phyloP scores from a whole-genome alignment of 495 filamentous ascomycete species.

The Chaetomium tenue region DNA sequence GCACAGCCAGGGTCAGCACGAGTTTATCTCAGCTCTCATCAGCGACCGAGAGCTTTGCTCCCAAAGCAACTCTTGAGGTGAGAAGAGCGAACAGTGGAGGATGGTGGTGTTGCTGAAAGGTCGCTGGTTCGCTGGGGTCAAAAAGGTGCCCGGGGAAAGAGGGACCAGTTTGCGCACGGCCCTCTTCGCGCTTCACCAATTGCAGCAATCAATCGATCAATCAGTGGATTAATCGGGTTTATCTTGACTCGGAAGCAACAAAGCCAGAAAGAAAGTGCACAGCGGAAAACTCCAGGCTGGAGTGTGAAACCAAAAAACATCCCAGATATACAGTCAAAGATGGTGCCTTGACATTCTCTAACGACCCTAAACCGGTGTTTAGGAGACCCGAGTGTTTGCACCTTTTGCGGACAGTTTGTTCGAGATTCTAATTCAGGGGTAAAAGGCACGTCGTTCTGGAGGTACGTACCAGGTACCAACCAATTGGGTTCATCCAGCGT shows the following conservation, averaged over 20 bases:
- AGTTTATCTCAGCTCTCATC: not conserved
- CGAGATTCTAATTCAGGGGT: too few species aligned
- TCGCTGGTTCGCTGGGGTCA: not conserved
- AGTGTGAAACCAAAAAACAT: too few species aligned
- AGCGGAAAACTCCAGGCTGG: too few species aligned
- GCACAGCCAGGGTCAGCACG: not conserved
- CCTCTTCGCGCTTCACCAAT: slow-evolving; percentile 2
- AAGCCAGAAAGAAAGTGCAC: too few species aligned
- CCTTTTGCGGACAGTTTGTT: too few species aligned
- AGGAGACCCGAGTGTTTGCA: too few species aligned
- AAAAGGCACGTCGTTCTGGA: too few species aligned
- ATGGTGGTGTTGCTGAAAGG: not conserved
- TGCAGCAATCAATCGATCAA: slow-evolving; percentile 4
- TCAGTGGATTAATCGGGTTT: not conserved
- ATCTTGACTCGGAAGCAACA: not conserved
- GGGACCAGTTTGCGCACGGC: not conserved
- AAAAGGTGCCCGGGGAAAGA: slow-evolving; percentile 5
- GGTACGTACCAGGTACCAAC: too few species aligned
- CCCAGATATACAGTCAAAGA: too few species aligned
- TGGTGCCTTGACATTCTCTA: too few species aligned
- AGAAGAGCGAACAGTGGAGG: not conserved
- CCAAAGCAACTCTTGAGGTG: not conserved
- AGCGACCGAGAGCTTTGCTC: not conserved
- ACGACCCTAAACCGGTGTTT: too few species aligned
- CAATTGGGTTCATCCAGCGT: too few species aligned